Conservation (phyloP, 805 yeast species). For the Blastobotrys mokoenaii region DNA sequence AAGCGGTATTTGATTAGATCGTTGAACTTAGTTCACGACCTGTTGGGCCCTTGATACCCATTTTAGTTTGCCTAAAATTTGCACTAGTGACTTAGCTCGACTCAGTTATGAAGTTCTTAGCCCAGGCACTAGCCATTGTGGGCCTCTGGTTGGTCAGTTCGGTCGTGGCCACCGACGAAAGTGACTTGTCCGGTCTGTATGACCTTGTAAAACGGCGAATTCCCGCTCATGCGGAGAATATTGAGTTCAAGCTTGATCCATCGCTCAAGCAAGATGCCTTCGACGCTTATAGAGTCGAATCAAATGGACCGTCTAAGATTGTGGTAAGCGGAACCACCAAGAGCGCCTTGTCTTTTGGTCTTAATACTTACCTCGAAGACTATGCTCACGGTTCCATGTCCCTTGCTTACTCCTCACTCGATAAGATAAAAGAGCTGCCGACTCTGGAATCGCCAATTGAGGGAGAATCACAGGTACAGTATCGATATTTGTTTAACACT, state of each 20-base stretch:
- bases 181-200: not conserved
- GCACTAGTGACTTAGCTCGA: too few relatives aligned
- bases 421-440: constrained; percentile 5
- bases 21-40: too few relatives aligned
- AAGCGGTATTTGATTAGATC: too few relatives aligned
- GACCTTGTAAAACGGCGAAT: constrained; percentile 1
- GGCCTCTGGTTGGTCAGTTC: too few relatives aligned
- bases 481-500: constrained; percentile 13
- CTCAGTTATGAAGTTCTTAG: too few relatives aligned
- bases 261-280: too few relatives aligned
- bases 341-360: constrained; percentile 8
- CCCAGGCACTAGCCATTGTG: too few relatives aligned
- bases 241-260: constrained; percentile 2
- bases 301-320: not conserved
- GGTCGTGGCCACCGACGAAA: too few relatives aligned
- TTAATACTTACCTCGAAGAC: constrained; percentile 9
- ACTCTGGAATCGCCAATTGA: constrained; percentile 3
- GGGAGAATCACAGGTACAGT: constrained; percentile 8
- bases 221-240: not conserved
- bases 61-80: too few relatives aligned
- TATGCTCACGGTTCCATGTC: constrained; percentile 10
- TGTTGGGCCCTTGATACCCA: too few relatives aligned
- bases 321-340: constrained; percentile 2
- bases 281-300: too few relatives aligned
- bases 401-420: constrained; percentile 7